Evolutionary conservation across 1,284 basidiomycete genomes (phyloP).

Genomic region (Inonotus obliquus): DNA sequence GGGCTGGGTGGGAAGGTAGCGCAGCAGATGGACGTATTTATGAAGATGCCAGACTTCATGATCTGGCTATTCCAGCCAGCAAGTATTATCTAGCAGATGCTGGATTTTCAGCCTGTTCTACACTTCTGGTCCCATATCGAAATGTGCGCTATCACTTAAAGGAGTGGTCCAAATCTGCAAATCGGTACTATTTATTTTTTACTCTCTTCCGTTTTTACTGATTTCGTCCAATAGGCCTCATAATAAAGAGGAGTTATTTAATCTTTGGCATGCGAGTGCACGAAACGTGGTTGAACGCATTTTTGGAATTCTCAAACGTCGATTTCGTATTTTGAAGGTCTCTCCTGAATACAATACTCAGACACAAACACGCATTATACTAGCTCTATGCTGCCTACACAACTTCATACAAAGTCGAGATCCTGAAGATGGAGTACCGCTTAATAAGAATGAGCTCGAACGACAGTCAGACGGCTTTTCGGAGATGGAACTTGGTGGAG

Average conservation of each 20-base stretch:
- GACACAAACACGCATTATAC: slow-evolving; percentile 23
- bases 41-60: slow-evolving; percentile 23
- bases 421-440: slow-evolving; percentile 12
- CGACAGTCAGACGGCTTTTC: neutral
- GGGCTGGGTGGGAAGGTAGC: slow-evolving; percentile 35
- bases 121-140: slow-evolving; percentile 29
- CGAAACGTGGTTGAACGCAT: slow-evolving; percentile 23
- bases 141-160: slow-evolving; percentile 32
- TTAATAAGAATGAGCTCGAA: neutral
- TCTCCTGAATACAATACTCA: slow-evolving; percentile 20
- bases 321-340: slow-evolving; percentile 19
- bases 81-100: slow-evolving; percentile 38
- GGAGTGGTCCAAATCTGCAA: slow-evolving; percentile 28
- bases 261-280: slow-evolving; percentile 21
- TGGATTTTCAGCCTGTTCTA: slow-evolving; percentile 31
- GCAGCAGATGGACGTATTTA: slow-evolving; percentile 31
- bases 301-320: slow-evolving; percentile 22
- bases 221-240: slow-evolving; percentile 10
- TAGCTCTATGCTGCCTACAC: slow-evolving; percentile 22
- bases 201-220: neutral
- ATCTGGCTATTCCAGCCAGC: slow-evolving; percentile 29
- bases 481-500: neutral
- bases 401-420: slow-evolving; percentile 26
- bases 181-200: slow-evolving; percentile 19
- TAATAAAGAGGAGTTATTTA: slow-evolving; percentile 23